Percentiles rank a stretch among this genome's conserved stretches.
These are phyloP conservation scores for Parascedosporium putredinis DNA, from an alignment of 2,329 filamentous ascomycete genomes.

Conservation along the genomic window DNA sequence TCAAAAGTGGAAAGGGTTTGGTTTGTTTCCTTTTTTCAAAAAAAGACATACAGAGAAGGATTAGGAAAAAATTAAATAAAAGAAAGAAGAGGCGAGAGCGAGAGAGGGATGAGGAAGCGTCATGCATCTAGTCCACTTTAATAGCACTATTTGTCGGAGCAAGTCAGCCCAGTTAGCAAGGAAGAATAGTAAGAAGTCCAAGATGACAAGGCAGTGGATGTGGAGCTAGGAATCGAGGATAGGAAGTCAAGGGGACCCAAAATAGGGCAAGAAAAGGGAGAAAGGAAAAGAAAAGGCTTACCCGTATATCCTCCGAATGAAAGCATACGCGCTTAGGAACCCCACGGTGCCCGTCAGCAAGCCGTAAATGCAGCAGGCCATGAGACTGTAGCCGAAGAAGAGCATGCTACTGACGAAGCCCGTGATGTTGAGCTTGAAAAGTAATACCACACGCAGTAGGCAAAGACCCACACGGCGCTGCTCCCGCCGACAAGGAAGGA, in stretches of 20 bases:
- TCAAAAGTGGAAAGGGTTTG: too few relatives aligned
- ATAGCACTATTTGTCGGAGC: constrained; percentile 31
- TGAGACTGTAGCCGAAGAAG: constrained; percentile 77
- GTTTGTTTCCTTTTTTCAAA: too few relatives aligned
- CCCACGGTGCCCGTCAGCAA: constrained; percentile 75
- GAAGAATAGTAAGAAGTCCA: too few relatives aligned
- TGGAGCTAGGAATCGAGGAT: too few relatives aligned
- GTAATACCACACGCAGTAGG: constrained; percentile 79
- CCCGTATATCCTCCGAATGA: constrained; percentile 75
- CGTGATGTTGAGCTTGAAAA: constrained; percentile 68
- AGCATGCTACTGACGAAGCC: constrained; percentile 70
- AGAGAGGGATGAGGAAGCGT: too few relatives aligned
- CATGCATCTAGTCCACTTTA: constrained; percentile 31
- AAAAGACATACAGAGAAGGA: too few relatives aligned
- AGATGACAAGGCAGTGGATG: too few relatives aligned
- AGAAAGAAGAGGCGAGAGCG: neutral
- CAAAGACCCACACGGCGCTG: constrained; percentile 70
- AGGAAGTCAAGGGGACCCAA: too few relatives aligned
- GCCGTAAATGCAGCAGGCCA: constrained; percentile 73
- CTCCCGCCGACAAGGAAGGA: constrained; percentile 71
- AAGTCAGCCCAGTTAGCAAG: neutral
- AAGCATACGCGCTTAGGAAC: constrained; percentile 74
- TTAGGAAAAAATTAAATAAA: neutral
- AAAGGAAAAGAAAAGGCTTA: constrained; percentile 28
- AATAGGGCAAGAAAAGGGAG: neutral